Evolutionary conservation across 108 stramenopile species (phyloP).

Genomic region (Skeletonema grethae): DNA sequence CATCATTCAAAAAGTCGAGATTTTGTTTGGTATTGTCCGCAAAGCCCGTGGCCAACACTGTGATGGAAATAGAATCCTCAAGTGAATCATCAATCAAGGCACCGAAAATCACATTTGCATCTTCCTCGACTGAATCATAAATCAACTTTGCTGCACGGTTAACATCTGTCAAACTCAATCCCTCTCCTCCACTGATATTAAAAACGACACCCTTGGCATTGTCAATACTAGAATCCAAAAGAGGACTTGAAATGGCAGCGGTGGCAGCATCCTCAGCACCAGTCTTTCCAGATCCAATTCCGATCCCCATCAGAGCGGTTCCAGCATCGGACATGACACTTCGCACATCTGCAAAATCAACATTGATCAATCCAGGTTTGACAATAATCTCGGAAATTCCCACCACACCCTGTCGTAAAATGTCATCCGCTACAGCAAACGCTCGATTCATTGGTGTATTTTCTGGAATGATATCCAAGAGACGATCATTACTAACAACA

Average conservation of each 20-base stretch:
- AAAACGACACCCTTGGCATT: conserved; percentile 92
- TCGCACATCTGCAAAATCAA: conserved; percentile 94
- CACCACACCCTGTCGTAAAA: conserved; percentile 90
- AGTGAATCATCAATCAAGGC: conserved; percentile 90
- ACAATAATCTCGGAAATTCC: conserved; percentile 94
- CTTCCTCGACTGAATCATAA: conserved; percentile 89
- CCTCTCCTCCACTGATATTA: conserved; percentile 88
- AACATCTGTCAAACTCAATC: conserved; percentile 88
- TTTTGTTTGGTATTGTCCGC: conserved; percentile 32
- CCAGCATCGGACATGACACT: conserved; percentile 92
- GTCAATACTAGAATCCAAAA: conserved; percentile 86
- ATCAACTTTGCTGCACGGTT: conserved; percentile 89
- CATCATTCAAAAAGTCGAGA: conserved; percentile 45
- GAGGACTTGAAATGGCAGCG: conserved; percentile 87
- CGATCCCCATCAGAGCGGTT: conserved; percentile 93
- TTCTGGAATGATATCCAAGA: conserved; percentile 89
- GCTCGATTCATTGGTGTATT: conserved; percentile 90
- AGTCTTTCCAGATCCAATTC: conserved; percentile 80
- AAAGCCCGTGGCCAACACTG: conserved; percentile 92
- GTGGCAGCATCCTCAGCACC: conserved; percentile 90
- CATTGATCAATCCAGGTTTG: conserved; percentile 89
- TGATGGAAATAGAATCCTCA: conserved; percentile 85
- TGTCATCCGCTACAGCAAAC: conserved; percentile 92
- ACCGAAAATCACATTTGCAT: conserved; percentile 94
- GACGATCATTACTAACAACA: conserved; percentile 91